Evolutionary conservation across 805 yeast genomes (phyloP), one percentile per base, ranked within the genome.

Genomic region (Zygosaccharomyces bisporus): DNA sequence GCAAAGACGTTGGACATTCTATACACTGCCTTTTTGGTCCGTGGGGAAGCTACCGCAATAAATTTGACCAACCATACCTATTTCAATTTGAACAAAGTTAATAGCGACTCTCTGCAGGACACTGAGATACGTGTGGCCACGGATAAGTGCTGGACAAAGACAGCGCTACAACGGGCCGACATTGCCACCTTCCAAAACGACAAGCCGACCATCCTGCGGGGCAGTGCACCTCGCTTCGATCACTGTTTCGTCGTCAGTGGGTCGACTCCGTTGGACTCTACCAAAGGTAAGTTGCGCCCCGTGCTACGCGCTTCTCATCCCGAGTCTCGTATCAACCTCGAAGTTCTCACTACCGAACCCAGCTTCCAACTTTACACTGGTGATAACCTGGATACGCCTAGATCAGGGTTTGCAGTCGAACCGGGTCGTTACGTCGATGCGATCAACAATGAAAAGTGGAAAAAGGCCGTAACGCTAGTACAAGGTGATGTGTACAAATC

Each of bases 311-410:
- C 79, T 7, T 58, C 58, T 19, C 73, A 75, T 51, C 75, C 79
- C 12, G 64, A 63, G 17, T 63, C 80, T 3, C 60, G 65, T 6
- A 55, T 73, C 39, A 63, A 66, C 36, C 55, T 81, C 31, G 60
- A 61, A 16, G 73, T 75, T 6, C 55, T 60, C 13, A 69, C 84
- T 6, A 81, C 87, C 3, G 88, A 81, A 46, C 88, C 87, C 5
- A 66, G 79, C 2, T 79, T 77, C 68, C 86, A 80, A 60, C 67
- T 81, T 32, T 81, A 81, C 62, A 79, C 86, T 23, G 85, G 84
- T 17, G 80, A 75, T 53, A 66, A 68, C 42, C 69, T 74, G 34
- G 69, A 65, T 16, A 70, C 50, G 53, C 60, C 52, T 42, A 73
- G 68, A 52, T 60, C 73, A 42, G 86, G 86, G 3, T 74, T 81